Base-by-base conservation (phyloP, 495 filamentous ascomycete species). In the Penicillium bovifimosum region DNA sequence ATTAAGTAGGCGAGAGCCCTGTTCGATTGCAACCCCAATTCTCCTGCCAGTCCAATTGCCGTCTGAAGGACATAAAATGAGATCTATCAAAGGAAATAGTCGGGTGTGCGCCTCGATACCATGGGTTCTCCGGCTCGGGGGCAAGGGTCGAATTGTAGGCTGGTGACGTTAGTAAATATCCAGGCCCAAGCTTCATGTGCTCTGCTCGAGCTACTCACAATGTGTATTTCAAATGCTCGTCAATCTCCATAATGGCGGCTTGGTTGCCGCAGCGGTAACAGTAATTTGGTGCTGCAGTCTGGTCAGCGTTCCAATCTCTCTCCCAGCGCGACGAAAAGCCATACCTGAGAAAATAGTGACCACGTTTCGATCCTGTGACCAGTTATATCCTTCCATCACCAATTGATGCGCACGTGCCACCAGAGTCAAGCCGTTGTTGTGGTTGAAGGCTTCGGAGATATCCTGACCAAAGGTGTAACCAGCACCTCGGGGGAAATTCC, bases 231-330 rank as follows among this genome's bases (percentile, higher is more conserved):
- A 98, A 74, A 72, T 98, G 91, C 73, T 98, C 93, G 55, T 98
- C 93, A 71, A 98, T 98, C 72, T 98, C 93, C 93, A 98, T 98
- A 70, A 98, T 98, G 9, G 93, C 93, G 44, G 93, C 93, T 74
- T 98, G 93, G 73, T 98, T 98, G 62, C 93, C 93, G 69, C 93
- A 98, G 66, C 93, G 82, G 77, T 95, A 96, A 76, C 91, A 96
- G 73, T 96, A 96, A 72, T 96, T 96, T 28, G 91, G 91, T 32
- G 91, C 91, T 95, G 60, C 34, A 53, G 18, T 43, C 31, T 27
- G 46, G 48, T 64, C 17, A 51, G 39, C 43, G 39, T 8, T 42
- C 16, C 39, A 45, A 38, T 36, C 33, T 24, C 27, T 43, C 11
- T 45, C 31, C 7, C 29, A 36, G 41, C 35, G 35, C 36, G 28